phyloP scores from a whole-genome alignment of 495 filamentous ascomycete species.

The Pseudomonodictys pantanalensis region DNA sequence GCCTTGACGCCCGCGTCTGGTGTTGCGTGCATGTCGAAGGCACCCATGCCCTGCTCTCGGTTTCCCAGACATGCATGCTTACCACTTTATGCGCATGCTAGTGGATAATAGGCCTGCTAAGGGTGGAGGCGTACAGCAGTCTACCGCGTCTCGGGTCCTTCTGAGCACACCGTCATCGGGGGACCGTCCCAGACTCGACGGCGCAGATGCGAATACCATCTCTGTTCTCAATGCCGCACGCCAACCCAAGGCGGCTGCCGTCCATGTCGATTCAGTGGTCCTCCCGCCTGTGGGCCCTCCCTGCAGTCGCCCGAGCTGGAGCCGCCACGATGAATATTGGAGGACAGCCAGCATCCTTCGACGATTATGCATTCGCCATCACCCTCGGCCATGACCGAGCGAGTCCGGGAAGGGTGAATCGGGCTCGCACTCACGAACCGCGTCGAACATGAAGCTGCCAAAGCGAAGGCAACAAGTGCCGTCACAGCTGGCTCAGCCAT shows the following conservation, averaged over 20 bases:
- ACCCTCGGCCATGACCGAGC: slow-evolving; percentile 4
- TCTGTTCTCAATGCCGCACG: slow-evolving; percentile 12
- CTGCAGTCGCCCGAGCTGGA: slow-evolving; percentile 2
- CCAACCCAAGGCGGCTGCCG: slow-evolving; percentile 1
- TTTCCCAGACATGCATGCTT: slow-evolving; percentile 28
- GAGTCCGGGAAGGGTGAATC: slow-evolving; percentile 5
- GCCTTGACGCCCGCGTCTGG: slow-evolving; percentile 17
- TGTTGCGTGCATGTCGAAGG: slow-evolving; percentile 26
- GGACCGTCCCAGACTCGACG: neutral
- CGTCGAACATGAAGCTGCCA: too few species aligned
- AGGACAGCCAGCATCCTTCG: neutral
- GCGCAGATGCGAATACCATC: slow-evolving; percentile 1
- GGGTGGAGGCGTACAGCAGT: neutral
- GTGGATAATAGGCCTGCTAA: slow-evolving; percentile 23
- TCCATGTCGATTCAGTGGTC: neutral
- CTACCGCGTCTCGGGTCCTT: slow-evolving; percentile 19
- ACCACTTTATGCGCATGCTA: slow-evolving; percentile 26
- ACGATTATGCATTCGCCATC: neutral
- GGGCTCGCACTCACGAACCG: neutral
- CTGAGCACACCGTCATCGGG: slow-evolving; percentile 5
- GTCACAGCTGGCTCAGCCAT: too few species aligned
- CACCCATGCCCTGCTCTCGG: slow-evolving; percentile 17
- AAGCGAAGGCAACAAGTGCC: too few species aligned
- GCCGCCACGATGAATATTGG: neutral
- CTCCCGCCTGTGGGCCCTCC: neutral